Evolutionary conservation across 345 rosid species (phyloP).

Genomic region (Toxicodendron radicans): DNA sequence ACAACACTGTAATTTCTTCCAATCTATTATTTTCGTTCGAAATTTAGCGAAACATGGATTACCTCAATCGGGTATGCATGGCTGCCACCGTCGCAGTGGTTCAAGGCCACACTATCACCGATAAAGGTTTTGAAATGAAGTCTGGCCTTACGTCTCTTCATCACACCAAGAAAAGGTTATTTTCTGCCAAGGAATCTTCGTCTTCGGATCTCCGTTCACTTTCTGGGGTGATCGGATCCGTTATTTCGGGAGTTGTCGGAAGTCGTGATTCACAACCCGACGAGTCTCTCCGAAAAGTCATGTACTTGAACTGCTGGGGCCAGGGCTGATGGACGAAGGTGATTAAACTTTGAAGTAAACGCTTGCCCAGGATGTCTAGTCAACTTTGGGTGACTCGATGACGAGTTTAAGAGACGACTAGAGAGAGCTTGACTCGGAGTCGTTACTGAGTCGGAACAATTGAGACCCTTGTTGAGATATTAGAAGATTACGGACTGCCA

Average conservation of each 20-base stretch:
- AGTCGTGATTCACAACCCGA: constrained; percentile 42
- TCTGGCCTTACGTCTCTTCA: constrained; percentile 46
- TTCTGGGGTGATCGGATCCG: constrained; percentile 42
- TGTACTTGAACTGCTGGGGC: constrained; percentile 94
- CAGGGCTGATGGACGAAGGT: constrained; percentile 40
- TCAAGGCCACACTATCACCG: constrained; percentile 65
- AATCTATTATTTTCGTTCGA: no score
- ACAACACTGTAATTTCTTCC: neutral
- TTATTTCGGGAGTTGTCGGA: constrained; percentile 27
- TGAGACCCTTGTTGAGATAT: neutral
- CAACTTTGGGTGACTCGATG: neutral
- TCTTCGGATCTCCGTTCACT: constrained; percentile 58
- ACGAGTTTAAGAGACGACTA: neutral
- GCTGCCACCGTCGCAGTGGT: constrained; percentile 69
- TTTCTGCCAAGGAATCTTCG: constrained; percentile 32
- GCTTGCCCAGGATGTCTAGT: neutral
- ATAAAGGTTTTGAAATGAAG: constrained; percentile 55
- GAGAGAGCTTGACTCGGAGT: neutral
- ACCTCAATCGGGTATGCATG: constrained; percentile 66
- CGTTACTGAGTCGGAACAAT: neutral
- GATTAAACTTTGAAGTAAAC: neutral
- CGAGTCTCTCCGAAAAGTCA: constrained; percentile 72
- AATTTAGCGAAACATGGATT: constrained; percentile 35
- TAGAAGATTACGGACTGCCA: neutral
- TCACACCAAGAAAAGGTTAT: constrained; percentile 43